A percentile compares a stretch with the other conserved stretches of the same genome.
phyloP scores from a whole-genome alignment of 306 rosid genomes.

The Citrullus colocynthis region DNA sequence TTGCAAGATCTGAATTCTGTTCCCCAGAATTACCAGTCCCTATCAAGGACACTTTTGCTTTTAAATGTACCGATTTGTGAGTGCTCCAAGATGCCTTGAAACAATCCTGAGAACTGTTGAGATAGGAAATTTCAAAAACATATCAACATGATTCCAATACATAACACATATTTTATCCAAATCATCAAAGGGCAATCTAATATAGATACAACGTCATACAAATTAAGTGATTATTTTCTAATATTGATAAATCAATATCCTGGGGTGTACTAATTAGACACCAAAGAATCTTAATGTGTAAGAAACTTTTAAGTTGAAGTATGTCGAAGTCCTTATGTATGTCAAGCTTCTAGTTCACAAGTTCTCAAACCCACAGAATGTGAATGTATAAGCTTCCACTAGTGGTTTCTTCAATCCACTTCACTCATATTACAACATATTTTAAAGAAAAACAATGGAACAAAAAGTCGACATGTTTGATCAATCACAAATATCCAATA shows the following conservation, averaged over 20 bases:
- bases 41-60: slow-evolving; percentile 33
- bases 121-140: slow-evolving; percentile 5
- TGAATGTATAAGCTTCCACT: neutral
- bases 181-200: neutral
- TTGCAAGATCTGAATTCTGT: slow-evolving; percentile 25
- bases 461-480: neutral
- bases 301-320: neutral
- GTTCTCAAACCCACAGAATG: neutral
- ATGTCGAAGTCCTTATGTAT: neutral
- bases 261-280: neutral
- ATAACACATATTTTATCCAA: neutral
- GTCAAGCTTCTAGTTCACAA: neutral
- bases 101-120: slow-evolving; percentile 87
- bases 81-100: slow-evolving; percentile 90
- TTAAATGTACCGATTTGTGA: slow-evolving; percentile 74
- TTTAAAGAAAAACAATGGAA: neutral
- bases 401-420: neutral
- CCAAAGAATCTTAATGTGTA: neutral
- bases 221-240: neutral
- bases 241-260: neutral
- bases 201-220: neutral
- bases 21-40: slow-evolving; percentile 30
- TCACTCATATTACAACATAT: neutral
- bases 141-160: neutral
- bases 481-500: neutral